Evolutionary conservation across 1,284 basidiomycete genomes (phyloP), one percentile per base, ranked within the genome.

Genomic region (Leccinum cinnamomeum): DNA sequence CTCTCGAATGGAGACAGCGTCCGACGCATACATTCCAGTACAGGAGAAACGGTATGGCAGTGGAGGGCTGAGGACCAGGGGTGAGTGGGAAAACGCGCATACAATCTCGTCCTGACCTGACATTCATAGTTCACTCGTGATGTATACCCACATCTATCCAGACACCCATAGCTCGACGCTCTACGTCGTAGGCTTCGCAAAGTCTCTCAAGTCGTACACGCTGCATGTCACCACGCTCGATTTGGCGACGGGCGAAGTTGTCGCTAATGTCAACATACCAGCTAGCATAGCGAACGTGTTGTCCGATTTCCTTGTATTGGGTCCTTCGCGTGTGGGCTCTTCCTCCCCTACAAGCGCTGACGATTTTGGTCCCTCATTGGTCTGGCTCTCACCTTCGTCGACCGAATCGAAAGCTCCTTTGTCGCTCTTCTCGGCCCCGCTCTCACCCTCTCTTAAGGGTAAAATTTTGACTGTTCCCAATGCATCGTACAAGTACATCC

Each of bases 151-250:
- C 61, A 69, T 95, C 28, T 72, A 86, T 11, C 67, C 81, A 0
- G 85, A 86, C 1, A 73, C 78, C 4, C 75, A 78, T 2, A 78
- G 85, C 0, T 73, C 71, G 18, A 74, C 69, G 3, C 54, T 93
- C 28, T 92, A 90, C 69, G 78, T 85, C n/a, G 74, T 92, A 20
- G 91, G 90, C 1, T 77, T 92, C 30, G 79, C 86, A 2, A 89
- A 87, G 66, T 86, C 86, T 0, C 76, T 84, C 62, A 77, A 81
- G 1, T 84, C 86, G 0, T 86, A 87, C 68, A 89, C 86, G 11
- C 73, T 95, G 1, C 84, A 91, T 62, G 78, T 91, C 65, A 84
- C 85, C 14, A 77, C 85, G 2, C 74, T 93, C 14, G 79, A 84
- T 58, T 73, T 87, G 0, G 61, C 75, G 3, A 85, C 82, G 1